Percentiles rank a stretch among this genome's conserved stretches.
Evolutionary conservation across 495 filamentous ascomycete genomes (phyloP).

Genomic region (Letharia columbiana): DNA sequence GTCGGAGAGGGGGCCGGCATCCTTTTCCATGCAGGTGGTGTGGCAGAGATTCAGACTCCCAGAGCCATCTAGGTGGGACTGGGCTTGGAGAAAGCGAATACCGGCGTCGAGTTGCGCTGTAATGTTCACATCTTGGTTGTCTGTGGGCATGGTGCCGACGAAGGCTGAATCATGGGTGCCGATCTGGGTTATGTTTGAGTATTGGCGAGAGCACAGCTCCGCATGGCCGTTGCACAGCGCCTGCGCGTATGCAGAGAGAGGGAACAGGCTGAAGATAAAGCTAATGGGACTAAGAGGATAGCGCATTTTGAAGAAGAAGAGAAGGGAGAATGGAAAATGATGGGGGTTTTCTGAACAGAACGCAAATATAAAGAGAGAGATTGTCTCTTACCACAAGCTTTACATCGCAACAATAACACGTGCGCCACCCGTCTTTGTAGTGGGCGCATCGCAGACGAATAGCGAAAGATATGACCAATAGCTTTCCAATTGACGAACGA

Average conservation of each 20-base stretch:
- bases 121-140: slow-evolving; percentile 59
- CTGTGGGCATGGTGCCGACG: slow-evolving; percentile 49
- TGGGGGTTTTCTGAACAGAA: too few species aligned
- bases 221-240: slow-evolving; percentile 57
- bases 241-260: background rate
- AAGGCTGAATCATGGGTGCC: slow-evolving; percentile 64
- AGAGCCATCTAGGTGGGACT: slow-evolving; percentile 48
- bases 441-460: too few species aligned
- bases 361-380: too few species aligned
- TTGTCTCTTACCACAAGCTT: too few species aligned
- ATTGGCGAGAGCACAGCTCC: slow-evolving; percentile 49
- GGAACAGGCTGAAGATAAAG: background rate
- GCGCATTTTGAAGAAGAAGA: too few species aligned
- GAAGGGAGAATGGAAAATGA: too few species aligned
- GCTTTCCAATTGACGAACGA: too few species aligned
- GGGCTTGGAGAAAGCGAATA: slow-evolving; percentile 59
- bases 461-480: too few species aligned
- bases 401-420: too few species aligned
- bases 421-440: too few species aligned
- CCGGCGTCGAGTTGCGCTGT: slow-evolving; percentile 57
- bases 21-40: slow-evolving; percentile 53
- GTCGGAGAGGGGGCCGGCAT: slow-evolving; percentile 49
- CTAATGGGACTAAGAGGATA: too few species aligned
- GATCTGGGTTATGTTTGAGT: slow-evolving; percentile 59
- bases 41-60: slow-evolving; percentile 56